Conservation (phyloP, 768 basidiomycete genomes). For the Phallus indusiatus region DNA sequence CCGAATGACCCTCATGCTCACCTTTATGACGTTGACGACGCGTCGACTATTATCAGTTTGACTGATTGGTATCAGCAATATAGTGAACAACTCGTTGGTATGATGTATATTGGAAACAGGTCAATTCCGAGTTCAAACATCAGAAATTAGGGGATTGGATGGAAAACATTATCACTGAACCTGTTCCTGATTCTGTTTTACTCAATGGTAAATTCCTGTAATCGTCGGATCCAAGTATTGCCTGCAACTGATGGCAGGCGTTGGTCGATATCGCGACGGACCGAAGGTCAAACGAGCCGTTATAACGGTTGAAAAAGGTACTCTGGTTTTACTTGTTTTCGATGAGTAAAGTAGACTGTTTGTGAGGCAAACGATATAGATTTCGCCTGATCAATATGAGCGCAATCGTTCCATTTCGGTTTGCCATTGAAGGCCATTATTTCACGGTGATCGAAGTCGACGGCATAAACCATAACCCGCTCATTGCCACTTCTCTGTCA, state of each 20-base stretch:
- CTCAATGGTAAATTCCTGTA: conserved; percentile 24
- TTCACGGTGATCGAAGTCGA: conserved; percentile 36
- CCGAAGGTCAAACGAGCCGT: conserved; percentile 26
- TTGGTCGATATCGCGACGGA: conserved; percentile 26
- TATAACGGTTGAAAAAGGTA: conserved; percentile 24
- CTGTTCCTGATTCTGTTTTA: conserved; percentile 22
- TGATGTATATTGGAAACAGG: neutral
- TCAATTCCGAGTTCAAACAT: neutral
- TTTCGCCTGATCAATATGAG: conserved; percentile 8
- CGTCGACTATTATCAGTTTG: conserved; percentile 38
- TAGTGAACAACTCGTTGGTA: conserved; percentile 2
- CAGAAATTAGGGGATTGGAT: conserved; percentile 2
- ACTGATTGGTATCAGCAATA: conserved; percentile 34
- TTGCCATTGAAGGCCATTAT: conserved; percentile 38
- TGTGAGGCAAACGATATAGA: conserved; percentile 7
- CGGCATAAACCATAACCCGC: conserved; percentile 27
- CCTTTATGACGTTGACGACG: conserved; percentile 28
- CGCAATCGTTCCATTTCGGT: conserved; percentile 18
- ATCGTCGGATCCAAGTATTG: neutral
- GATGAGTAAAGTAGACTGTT: neutral
- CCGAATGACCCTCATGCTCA: conserved; percentile 5
- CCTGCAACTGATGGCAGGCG: conserved; percentile 5
- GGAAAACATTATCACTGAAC: neutral
- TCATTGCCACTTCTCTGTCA: conserved; percentile 29
- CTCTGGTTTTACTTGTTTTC: neutral